Percentiles rank a stretch among this genome's conserved stretches.
Evolutionary conservation across 202 grass and related monocot species (phyloP).

Genomic region (Zoysia matrella): DNA sequence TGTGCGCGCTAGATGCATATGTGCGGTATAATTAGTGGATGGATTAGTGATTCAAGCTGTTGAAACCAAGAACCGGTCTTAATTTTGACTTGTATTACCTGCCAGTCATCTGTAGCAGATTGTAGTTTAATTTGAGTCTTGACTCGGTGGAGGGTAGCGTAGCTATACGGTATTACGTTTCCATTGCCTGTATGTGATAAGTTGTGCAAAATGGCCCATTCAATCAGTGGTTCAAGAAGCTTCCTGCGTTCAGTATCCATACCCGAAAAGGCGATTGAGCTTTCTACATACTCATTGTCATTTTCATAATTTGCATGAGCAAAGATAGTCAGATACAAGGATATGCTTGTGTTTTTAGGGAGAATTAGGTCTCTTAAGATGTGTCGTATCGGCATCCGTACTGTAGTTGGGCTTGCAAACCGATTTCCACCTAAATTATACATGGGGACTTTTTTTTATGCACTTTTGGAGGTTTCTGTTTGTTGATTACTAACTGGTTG

Average conservation of each 20-base stretch:
- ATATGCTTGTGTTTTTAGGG: not conserved
- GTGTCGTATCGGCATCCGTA: not conserved
- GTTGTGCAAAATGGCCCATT: not conserved
- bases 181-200: not conserved
- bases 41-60: not conserved
- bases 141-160: not conserved
- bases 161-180: not conserved
- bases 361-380: conserved; percentile 14
- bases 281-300: not conserved
- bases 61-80: too few species aligned
- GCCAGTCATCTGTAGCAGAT: not conserved
- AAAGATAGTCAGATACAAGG: not conserved
- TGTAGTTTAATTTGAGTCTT: not conserved
- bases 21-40: not conserved
- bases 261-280: not conserved
- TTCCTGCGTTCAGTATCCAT: not conserved
- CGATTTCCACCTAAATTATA: not conserved
- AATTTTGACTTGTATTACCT: not conserved
- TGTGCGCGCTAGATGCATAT: not conserved
- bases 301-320: not conserved
- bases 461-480: conserved; percentile 3
- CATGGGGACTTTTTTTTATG: not conserved
- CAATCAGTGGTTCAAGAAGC: not conserved
- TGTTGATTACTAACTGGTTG: conserved; percentile 5
- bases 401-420: not conserved